A percentile compares a stretch with the other conserved stretches of the same genome.
phyloP scores from a whole-genome alignment of 768 basidiomycete species.

The Suillus clintonianus region DNA sequence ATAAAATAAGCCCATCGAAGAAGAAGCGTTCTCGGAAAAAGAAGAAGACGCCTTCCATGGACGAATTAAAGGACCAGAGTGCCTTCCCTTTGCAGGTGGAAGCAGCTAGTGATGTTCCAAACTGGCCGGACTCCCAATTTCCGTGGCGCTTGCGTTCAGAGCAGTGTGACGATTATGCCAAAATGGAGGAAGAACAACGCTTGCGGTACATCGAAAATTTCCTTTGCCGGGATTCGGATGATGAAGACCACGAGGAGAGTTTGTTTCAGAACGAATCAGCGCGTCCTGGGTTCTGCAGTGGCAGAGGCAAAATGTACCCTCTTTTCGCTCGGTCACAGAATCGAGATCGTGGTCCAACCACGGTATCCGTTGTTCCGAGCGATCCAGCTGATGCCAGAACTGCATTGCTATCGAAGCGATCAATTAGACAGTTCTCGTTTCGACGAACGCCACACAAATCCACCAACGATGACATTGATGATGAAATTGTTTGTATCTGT shows the following conservation, averaged over 20 bases:
- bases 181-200: constrained; percentile 59
- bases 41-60: constrained; percentile 41
- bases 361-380: constrained; percentile 45
- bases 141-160: constrained; percentile 73
- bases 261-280: background rate
- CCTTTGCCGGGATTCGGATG: constrained; percentile 71
- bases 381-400: constrained; percentile 79
- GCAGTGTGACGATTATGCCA: constrained; percentile 51
- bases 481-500: constrained; percentile 66
- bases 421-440: constrained; percentile 60
- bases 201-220: constrained; percentile 69
- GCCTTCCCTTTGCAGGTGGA: constrained; percentile 25
- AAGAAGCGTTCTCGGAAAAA: constrained; percentile 51
- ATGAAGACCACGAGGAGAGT: constrained; percentile 37
- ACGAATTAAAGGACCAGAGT: constrained; percentile 17
- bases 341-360: constrained; percentile 12
- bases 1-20: constrained; percentile 33
- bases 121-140: constrained; percentile 80
- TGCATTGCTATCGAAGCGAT: constrained; percentile 72
- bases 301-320: constrained; percentile 65
- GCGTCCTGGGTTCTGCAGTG: constrained; percentile 17
- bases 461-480: constrained; percentile 42
- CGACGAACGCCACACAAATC: constrained; percentile 45
- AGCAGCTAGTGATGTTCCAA: constrained; percentile 50
- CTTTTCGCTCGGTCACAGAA: constrained; percentile 43